Evolutionary conservation across 306 rosid genomes (phyloP), one percentile per base, ranked within the genome.

Genomic region (Castanopsis chinensis): DNA sequence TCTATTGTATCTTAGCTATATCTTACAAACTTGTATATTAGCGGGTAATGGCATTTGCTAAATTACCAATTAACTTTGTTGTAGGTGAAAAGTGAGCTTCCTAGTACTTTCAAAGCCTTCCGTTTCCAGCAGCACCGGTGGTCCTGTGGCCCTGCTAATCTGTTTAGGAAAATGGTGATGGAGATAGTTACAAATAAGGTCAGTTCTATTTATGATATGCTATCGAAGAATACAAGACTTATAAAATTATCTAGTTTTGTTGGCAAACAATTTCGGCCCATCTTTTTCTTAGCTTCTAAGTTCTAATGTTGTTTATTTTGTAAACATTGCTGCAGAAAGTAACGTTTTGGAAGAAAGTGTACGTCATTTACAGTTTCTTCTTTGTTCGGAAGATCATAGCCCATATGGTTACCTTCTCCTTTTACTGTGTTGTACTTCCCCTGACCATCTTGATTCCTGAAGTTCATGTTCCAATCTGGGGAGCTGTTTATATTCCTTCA

Each of bases 111-210:
- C 85, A 93, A 92, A n/a, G 99, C 99, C 74, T 93, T 96, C 88
- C 91, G 98, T 33, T 96, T 91, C 85, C 99, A 96, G 88, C 99
- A 96, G 87, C 99, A 96, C 60, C 51, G 99, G 23, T 96, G 99
- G 99, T 96, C 99, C 3, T 96, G 99, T 75, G 99, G 99, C 72
- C 99, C 99, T 67, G 98, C 99, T 17, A 96, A 96, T 88, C 89
- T 96, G 27, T 96, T 96, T 80, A 89, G 99, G 84, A 96, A 96
- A 86, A 96, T 96, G 99, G 97, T 86, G 63, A 90, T 92, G 97
- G 99, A 96, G 76, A 96, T 93, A 19, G 77, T 92, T 55, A 84
- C 76, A 83, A 96, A 90, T 82, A 93, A 96, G 99, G 99, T 94
- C 21, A 19, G 80, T 45, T 68, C 1, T 5, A 68, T 54, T 45